These are phyloP conservation scores for Termitomyces sp. DNA, from an alignment of 768 basidiomycete species.

Conservation along the genomic window DNA sequence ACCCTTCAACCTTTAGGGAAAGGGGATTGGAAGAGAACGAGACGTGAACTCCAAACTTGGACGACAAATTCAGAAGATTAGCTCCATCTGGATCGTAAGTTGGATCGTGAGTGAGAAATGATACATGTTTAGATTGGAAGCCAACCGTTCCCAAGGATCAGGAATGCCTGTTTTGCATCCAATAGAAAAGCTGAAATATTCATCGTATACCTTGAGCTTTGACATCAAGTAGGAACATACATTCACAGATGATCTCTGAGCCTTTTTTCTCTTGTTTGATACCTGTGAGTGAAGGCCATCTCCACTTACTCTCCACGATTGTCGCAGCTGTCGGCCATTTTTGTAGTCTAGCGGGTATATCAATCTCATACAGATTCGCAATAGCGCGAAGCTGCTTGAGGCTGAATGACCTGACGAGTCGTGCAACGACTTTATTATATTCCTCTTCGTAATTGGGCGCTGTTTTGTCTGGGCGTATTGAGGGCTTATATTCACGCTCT, in stretches of 20 bases:
- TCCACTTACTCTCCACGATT: conserved; percentile 64
- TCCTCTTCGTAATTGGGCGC: conserved; percentile 42
- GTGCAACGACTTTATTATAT: conserved; percentile 48
- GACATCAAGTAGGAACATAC: conserved; percentile 29
- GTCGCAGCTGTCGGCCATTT: conserved; percentile 38
- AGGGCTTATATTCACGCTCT: conserved; percentile 46
- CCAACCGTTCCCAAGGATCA: conserved; percentile 68
- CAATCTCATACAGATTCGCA: conserved; percentile 40
- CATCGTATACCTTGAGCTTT: background rate
- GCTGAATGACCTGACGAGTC: conserved; percentile 58
- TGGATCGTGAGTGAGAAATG: background rate
- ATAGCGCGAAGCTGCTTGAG: conserved; percentile 54
- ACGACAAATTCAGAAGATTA: conserved; percentile 55
- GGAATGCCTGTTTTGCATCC: conserved; percentile 54
- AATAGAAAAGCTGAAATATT: conserved; percentile 45
- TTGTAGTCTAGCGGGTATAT: conserved; percentile 23
- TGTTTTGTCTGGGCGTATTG: conserved; percentile 21
- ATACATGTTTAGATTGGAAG: background rate
- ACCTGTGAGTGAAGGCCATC: conserved; percentile 56
- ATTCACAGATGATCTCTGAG: conserved; percentile 38
- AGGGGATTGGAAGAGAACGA: conserved; percentile 53
- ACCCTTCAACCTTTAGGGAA: conserved; percentile 53
- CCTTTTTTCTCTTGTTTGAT: conserved; percentile 46
- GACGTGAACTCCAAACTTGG: conserved; percentile 54
- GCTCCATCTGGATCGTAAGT: conserved; percentile 51